phyloP scores from a whole-genome alignment of 2,329 filamentous ascomycete genomes.

The Orbilia javanica region DNA sequence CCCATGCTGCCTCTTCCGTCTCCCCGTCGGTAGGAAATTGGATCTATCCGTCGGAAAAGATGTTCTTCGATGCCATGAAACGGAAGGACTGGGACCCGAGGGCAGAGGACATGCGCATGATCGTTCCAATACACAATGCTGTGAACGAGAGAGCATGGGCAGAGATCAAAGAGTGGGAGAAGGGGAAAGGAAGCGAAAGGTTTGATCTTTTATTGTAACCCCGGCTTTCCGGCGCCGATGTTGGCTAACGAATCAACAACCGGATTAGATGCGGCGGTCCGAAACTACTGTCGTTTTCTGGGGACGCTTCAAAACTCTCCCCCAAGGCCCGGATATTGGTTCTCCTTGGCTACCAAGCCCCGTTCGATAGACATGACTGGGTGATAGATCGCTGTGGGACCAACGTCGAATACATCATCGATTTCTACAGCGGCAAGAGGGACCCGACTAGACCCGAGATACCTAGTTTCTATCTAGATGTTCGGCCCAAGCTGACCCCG shows the following conservation, averaged over 20 bases:
- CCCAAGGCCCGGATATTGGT: slow-evolving; percentile 87
- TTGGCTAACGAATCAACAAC: neutral
- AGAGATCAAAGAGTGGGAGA: slow-evolving; percentile 91
- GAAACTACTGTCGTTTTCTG: slow-evolving; percentile 84
- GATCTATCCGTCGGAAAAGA: slow-evolving; percentile 96
- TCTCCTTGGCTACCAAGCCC: slow-evolving; percentile 84
- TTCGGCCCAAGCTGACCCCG: slow-evolving; percentile 76
- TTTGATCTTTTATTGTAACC: slow-evolving; percentile 63
- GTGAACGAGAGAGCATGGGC: slow-evolving; percentile 97
- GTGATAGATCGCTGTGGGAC: slow-evolving; percentile 90
- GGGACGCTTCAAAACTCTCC: slow-evolving; percentile 77
- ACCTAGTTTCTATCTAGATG: slow-evolving; percentile 75
- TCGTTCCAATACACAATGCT: slow-evolving; percentile 97
- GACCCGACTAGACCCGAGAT: slow-evolving; percentile 65
- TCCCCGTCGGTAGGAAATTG: slow-evolving; percentile 77
- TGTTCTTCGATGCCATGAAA: slow-evolving; percentile 98
- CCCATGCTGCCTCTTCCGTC: slow-evolving; percentile 66
- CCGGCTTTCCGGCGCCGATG: neutral
- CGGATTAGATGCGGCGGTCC: slow-evolving; percentile 77
- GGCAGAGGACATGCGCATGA: slow-evolving; percentile 84
- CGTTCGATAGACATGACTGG: slow-evolving; percentile 98
- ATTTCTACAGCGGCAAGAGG: slow-evolving; percentile 86
- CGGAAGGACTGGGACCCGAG: slow-evolving; percentile 83
- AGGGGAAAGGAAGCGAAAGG: slow-evolving; percentile 71
- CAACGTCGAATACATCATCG: slow-evolving; percentile 93